Evolutionary conservation across 139 green algal species (phyloP).

Genomic region (Edaphochlamys debaryana): DNA sequence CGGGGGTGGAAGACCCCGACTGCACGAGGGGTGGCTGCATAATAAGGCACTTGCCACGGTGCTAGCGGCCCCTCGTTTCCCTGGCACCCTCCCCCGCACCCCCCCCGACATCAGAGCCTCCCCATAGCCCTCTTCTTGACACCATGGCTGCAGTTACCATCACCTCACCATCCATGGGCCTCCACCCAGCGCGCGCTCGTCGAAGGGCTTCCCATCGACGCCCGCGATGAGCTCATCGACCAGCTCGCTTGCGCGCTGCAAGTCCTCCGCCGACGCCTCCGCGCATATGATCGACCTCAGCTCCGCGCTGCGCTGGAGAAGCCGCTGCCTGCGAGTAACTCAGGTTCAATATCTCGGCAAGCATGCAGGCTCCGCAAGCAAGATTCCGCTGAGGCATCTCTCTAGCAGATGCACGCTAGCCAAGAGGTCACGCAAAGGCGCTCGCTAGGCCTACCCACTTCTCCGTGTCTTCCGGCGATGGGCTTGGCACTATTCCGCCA

Average conservation of each 20-base stretch:
- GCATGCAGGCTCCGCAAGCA: too few relatives aligned
- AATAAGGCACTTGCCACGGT: too few relatives aligned
- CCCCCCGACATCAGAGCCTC: background rate
- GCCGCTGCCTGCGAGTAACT: slow-evolving; percentile 25
- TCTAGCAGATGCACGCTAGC: too few relatives aligned
- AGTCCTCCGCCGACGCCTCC: background rate
- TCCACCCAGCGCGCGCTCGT: background rate
- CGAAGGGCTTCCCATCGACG: slow-evolving; percentile 5
- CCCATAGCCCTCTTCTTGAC: background rate
- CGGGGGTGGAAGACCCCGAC: too few relatives aligned
- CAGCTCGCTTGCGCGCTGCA: background rate
- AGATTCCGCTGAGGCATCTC: too few relatives aligned
- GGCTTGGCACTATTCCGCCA: too few relatives aligned
- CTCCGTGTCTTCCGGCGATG: too few relatives aligned
- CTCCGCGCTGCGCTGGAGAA: background rate
- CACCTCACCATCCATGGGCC: slow-evolving; percentile 26
- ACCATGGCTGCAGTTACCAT: background rate
- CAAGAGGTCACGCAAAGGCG: too few relatives aligned
- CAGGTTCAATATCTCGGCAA: too few relatives aligned
- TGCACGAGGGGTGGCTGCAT: too few relatives aligned
- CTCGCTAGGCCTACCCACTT: too few relatives aligned
- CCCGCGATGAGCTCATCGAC: slow-evolving; percentile 5
- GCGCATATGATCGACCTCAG: background rate
- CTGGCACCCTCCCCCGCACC: background rate
- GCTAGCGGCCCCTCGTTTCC: too few relatives aligned